Evolutionary conservation across 2,329 filamentous ascomycete genomes (phyloP), one percentile per base, ranked within the genome.

Genomic region (Exserohilum rostratum): DNA sequence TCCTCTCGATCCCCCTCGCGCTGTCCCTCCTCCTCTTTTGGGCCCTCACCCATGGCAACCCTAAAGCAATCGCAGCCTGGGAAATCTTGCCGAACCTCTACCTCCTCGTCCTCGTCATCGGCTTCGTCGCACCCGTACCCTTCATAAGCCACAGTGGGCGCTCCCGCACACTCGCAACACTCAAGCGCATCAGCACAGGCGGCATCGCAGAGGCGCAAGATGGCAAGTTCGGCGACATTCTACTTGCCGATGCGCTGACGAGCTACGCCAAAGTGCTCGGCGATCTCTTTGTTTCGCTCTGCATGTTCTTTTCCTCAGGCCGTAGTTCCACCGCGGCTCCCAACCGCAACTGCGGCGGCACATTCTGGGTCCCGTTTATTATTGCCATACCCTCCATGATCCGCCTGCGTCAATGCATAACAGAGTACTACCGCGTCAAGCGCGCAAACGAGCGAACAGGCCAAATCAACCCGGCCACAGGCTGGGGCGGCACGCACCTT

Each of bases 221-320:
- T 75, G 92, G 93, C 50, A 96, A 96, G 71, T 98, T 98, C 68
- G 93, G 91, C 51, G 95, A 99, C 72, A 89, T 98, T 47, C 79
- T 99, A 54, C 85, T 99, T 15, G 93, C 95, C 30, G 95, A 99
- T 82, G 93, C 92, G 50, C 78, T 98, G 65, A 99, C 95, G 37
- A 96, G 90, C 68, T 99, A 98, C 74, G 89, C 93, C 58, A 96
- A 96, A 75, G 90, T 97, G 27, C 82, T 96, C 25, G 93, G 88
- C 20, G 95, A 99, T 74, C 78, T 97, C 11, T 97, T 92, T 73
- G 89, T 98, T 50, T 87, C 87, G 43, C 77, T 92, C 25, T 98
- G 92, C 85, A 96, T 97, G 93, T 93, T 96, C 75, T 85, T 96
- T 69, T 84, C 85, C 1, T 77, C 83, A 3, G 84, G 84, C 3